Evolutionary conservation across 2,329 filamentous ascomycete genomes (phyloP).

Genomic region (Fusarium citri): DNA sequence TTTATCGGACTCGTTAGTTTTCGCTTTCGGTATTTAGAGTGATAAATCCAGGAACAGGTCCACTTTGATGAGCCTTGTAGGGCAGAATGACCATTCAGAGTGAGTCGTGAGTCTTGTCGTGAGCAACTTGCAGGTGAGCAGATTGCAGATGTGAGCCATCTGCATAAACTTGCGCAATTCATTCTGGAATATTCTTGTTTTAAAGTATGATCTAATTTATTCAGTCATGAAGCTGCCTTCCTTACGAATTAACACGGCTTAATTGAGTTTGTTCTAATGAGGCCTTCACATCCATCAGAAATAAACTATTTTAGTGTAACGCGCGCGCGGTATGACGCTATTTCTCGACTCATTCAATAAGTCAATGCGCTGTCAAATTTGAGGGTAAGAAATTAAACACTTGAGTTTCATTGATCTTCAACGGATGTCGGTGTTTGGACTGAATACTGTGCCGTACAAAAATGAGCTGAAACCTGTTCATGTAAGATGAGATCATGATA

Average conservation of each 20-base stretch:
- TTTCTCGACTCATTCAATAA: neutral
- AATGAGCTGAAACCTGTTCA: neutral
- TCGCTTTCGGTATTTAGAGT: neutral
- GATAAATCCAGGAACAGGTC: slow-evolving; percentile 8
- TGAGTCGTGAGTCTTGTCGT: neutral
- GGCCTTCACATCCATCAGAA: neutral
- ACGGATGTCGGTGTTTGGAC: neutral
- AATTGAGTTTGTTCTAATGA: neutral
- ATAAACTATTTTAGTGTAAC: neutral
- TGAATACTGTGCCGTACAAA: neutral
- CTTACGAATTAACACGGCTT: neutral
- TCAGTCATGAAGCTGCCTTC: neutral
- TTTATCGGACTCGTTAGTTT: slow-evolving; percentile 2
- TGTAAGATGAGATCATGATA: neutral
- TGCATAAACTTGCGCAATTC: neutral
- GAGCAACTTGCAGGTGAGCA: neutral
- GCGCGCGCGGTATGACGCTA: neutral
- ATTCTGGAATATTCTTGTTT: neutral
- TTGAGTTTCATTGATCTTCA: neutral
- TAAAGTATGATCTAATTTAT: neutral
- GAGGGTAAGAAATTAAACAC: neutral
- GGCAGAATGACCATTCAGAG: slow-evolving; percentile 2
- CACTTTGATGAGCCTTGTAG: slow-evolving; percentile 20
- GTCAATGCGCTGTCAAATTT: neutral
- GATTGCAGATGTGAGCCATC: neutral